phyloP scores from a whole-genome alignment of 2,329 filamentous ascomycete genomes.

The Xylaria sp. region DNA sequence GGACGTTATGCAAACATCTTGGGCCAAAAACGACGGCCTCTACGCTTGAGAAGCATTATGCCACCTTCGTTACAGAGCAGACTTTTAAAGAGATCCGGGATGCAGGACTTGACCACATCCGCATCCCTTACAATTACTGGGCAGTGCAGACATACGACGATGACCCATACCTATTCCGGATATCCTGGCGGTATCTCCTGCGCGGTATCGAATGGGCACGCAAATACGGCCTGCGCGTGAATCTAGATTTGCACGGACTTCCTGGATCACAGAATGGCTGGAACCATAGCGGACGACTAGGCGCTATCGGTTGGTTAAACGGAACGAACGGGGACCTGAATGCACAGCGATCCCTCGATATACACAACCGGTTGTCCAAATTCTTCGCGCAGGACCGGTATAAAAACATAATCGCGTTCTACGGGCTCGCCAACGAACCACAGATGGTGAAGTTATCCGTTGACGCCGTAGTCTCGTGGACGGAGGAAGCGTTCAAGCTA shows the following conservation, averaged over 20 bases:
- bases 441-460: conserved; percentile 77
- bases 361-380: conserved; percentile 83
- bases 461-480: conserved; percentile 78
- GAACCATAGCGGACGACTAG: conserved; percentile 91
- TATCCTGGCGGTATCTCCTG: conserved; percentile 91
- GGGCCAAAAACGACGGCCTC: conserved; percentile 67
- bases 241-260: conserved; percentile 89
- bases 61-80: conserved; percentile 81
- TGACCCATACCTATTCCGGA: conserved; percentile 86
- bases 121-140: conserved; percentile 96
- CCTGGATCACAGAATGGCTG: conserved; percentile 96
- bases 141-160: conserved; percentile 81
- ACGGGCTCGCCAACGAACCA: conserved; percentile 94
- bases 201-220: conserved; percentile 92
- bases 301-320: conserved; percentile 84
- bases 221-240: conserved; percentile 88
- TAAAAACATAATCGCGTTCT: conserved; percentile 88
- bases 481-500: conserved; percentile 70
- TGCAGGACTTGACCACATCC: conserved; percentile 94
- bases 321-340: conserved; percentile 84
- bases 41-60: conserved; percentile 89
- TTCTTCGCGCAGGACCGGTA: conserved; percentile 96
- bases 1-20: conserved; percentile 74
- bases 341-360: conserved; percentile 78
- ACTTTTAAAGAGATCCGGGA: conserved; percentile 84